Base-by-base conservation (phyloP, 305 asterid genomes). In the Fraxinus albicans region DNA sequence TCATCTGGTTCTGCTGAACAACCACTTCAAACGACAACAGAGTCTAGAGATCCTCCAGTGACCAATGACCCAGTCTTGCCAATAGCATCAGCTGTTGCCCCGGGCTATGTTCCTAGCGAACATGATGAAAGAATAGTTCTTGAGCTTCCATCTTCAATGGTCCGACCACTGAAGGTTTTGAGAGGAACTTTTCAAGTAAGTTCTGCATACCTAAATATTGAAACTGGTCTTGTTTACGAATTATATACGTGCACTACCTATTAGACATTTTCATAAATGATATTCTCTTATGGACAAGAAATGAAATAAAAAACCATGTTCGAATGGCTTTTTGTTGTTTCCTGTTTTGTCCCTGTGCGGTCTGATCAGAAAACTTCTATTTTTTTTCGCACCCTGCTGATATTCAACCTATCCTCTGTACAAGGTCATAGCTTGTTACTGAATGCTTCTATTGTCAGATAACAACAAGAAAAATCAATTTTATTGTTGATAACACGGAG, bases 101-200 rank as follows among this genome's bases (percentile, higher is more conserved):
- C 96, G 73, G 98, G 99, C 80, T 94, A 93, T 91, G 95, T 95
- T 88, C 99, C 97, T 73, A 91, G 95, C 79, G 99, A 94, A 87
- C 91, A 86, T 79, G 96, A 95, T 83, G 99, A 95, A 91, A 92
- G 93, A 86, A 93, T 97, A 85, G 91, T 97, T 87, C 92, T 97
- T 87, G 99, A 97, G 94, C 94, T 97, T 81, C 92, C 97, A 55
- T 92, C 99, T 34, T 93, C 98, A 80, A 97, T 97, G 97, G 94
- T 97, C 87, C 93, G 97, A 73, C 98, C 97, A 36, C 82, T 97
- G 84, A 97, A 92, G 94, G 93, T 95, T 82, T 88, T 92, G 67
- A 90, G 85, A 88, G 99, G 99, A 89, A 97, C 94, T 84, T 90
- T 97, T 87, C 99, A 97, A 90, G 99, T 97, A 89, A 91, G 97